phyloP scores from a whole-genome alignment of 2,329 filamentous ascomycete species.

The Pseudogymnoascus sp. region DNA sequence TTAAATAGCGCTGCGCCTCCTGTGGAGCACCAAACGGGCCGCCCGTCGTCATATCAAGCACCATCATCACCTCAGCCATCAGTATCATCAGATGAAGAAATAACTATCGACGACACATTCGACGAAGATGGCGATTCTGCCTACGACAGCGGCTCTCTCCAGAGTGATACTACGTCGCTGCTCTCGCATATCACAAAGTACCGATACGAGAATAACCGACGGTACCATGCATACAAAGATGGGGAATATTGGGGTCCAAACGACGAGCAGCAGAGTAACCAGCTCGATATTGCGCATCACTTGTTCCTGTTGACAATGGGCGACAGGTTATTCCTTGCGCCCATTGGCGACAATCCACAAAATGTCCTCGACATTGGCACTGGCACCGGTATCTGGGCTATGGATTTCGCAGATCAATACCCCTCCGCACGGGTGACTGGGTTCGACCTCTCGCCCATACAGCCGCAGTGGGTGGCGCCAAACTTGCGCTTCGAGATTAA shows the following conservation, averaged over 20 bases:
- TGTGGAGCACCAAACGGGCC: background rate
- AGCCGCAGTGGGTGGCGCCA: conserved; percentile 41
- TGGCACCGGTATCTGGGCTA: conserved; percentile 37
- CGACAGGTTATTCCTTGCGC: conserved; percentile 21
- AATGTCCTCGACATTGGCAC: conserved; percentile 34
- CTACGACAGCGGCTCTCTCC: conserved; percentile 5
- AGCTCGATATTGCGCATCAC: conserved; percentile 23
- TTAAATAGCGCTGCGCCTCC: background rate
- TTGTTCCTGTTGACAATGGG: conserved; percentile 20
- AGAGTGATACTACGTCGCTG: conserved; percentile 14
- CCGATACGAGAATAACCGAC: conserved; percentile 37
- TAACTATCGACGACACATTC: background rate
- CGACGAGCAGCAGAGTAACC: conserved; percentile 25
- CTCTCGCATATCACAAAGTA: conserved; percentile 23
- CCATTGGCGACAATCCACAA: conserved; percentile 25
- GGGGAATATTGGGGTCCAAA: conserved; percentile 30
- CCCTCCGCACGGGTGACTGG: conserved; percentile 26
- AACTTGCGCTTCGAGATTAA: conserved; percentile 59
- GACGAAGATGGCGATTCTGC: conserved; percentile 10
- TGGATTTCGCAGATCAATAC: conserved; percentile 28
- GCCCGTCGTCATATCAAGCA: background rate
- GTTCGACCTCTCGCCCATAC: conserved; percentile 28
- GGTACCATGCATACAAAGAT: conserved; percentile 39
- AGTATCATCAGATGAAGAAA: background rate
- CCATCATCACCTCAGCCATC: background rate